Evolutionary conservation across 2,329 filamentous ascomycete genomes (phyloP).

Genomic region (Colletotrichum caudatum): DNA sequence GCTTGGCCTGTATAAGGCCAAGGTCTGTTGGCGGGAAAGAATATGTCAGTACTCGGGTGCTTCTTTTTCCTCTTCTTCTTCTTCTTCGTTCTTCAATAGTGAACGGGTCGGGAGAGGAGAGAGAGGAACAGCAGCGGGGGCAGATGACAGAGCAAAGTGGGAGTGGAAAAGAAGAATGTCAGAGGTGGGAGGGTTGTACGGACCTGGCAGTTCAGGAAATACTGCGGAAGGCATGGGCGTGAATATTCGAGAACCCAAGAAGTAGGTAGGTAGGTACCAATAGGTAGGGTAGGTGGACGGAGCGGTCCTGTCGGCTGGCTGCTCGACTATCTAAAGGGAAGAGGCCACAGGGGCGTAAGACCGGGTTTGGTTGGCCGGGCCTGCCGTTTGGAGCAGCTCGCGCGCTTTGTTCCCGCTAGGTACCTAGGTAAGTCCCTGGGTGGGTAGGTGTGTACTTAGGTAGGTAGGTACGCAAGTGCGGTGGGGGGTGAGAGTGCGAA

Average conservation of each 20-base stretch:
- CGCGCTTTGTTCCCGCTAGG: constrained; percentile 19
- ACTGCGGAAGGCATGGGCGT: constrained; percentile 41
- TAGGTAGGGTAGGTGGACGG: constrained; percentile 10
- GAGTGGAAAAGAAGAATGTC: constrained; percentile 7
- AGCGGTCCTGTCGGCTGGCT: constrained; percentile 14
- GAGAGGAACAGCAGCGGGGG: background rate
- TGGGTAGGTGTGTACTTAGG: background rate
- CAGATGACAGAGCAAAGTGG: background rate
- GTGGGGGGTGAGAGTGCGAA: constrained; percentile 2
- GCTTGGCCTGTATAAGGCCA: constrained; percentile 52
- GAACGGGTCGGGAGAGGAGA: background rate
- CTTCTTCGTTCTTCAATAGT: background rate
- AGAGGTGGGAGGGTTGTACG: constrained; percentile 15
- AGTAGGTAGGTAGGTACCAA: background rate
- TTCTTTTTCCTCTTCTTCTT: background rate
- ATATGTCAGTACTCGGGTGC: constrained; percentile 19
- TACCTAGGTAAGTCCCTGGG: background rate
- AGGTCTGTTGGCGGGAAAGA: constrained; percentile 40
- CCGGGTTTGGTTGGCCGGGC: constrained; percentile 20
- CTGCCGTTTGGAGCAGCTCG: constrained; percentile 34
- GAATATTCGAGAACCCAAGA: constrained; percentile 12
- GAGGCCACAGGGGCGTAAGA: constrained; percentile 32
- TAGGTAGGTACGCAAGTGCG: too few relatives aligned
- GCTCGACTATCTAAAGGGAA: constrained; percentile 29
- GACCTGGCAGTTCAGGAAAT: constrained; percentile 38